phyloP scores from a whole-genome alignment of 2,329 filamentous ascomycete genomes.

The Neofusicoccum sp. region DNA sequence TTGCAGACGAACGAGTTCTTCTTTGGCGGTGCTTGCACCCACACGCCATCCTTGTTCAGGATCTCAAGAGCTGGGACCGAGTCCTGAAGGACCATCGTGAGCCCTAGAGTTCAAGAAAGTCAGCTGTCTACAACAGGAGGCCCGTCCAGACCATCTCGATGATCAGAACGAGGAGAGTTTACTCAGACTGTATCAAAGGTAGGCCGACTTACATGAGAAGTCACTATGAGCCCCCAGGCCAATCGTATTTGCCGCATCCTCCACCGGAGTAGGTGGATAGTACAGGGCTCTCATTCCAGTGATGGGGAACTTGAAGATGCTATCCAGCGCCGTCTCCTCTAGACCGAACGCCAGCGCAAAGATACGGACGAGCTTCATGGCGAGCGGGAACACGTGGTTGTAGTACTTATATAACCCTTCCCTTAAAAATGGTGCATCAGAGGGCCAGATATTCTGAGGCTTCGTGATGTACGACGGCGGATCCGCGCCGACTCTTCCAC shows the following conservation, averaged over 20 bases:
- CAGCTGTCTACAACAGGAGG: constrained; percentile 27
- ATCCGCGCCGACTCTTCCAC: not conserved
- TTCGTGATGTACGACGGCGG: not conserved
- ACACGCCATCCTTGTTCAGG: constrained; percentile 42
- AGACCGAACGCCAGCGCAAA: constrained; percentile 31
- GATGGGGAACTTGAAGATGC: constrained; percentile 32
- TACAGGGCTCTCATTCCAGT: constrained; percentile 30
- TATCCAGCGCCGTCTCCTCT: constrained; percentile 33
- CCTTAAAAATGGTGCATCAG: constrained; percentile 30
- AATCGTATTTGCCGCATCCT: constrained; percentile 14
- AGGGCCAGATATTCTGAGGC: constrained; percentile 35
- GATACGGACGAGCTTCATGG: constrained; percentile 34
- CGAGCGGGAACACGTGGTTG: constrained; percentile 28
- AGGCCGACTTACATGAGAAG: constrained; percentile 15
- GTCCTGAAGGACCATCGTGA: constrained; percentile 20
- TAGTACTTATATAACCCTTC: constrained; percentile 36
- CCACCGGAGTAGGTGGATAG: constrained; percentile 20
- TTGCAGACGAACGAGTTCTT: constrained; percentile 42
- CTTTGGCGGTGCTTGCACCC: constrained; percentile 39
- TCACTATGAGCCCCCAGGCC: constrained; percentile 25
- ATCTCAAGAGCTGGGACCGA: constrained; percentile 34
- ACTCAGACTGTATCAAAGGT: not conserved
- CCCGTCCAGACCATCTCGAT: not conserved
- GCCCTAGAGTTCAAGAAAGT: not conserved
- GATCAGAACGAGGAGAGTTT: not conserved